Base-by-base conservation (phyloP, 148 eudicot genomes). In the Diospyros lotus region DNA sequence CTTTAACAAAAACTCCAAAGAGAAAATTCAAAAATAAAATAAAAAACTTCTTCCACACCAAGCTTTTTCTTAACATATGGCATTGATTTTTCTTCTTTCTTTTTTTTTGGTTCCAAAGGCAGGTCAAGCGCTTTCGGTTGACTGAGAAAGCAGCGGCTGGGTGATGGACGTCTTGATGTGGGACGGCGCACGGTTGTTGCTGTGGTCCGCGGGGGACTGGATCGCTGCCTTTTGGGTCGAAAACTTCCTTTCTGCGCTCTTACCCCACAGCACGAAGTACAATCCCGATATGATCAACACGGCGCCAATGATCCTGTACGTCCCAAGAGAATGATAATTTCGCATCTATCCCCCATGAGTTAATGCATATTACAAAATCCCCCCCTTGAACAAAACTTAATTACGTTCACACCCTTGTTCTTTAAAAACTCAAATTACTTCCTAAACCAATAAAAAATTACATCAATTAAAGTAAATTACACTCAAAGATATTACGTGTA, bases 181-280 rank as follows among this genome's bases (percentile, higher is more conserved):
- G 72, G 78, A 61, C 40, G 84, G 38, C 13, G 86, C 55, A 66
- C 89, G 85, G 85, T 51, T 84, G 88, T 78, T 84, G 8, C 86
- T 80, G 40, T 86, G 88, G 76, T 89, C 92, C 54, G 92, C 76
- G 28, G 86, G 68, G 63, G 84, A 66, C 78, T 82, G 89, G 72
- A 89, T 80, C 75, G 83, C 85, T 2, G 86, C 85, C 89, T 82
- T 89, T 69, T 71, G 83, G 52, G 38, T 7, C 13, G 90, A 83
- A 45, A 91, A 88, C 66, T 93, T 93, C 28, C 82, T 85, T 75
- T 95, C 99, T 80, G 86, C 88, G 70, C 73, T 95, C 78, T 95
- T 95, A 11, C 99, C 99, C 98, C 99, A 95, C 54, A 95, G 83
- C 46, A 95, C 99, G 38, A 93, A 77, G 85, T 95, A 95, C 76